Percentiles rank a stretch among this genome's conserved stretches.
These are phyloP conservation scores for Hortiboletus rubellus DNA, from an alignment of 1,284 basidiomycete genomes.

Conservation along the genomic window DNA sequence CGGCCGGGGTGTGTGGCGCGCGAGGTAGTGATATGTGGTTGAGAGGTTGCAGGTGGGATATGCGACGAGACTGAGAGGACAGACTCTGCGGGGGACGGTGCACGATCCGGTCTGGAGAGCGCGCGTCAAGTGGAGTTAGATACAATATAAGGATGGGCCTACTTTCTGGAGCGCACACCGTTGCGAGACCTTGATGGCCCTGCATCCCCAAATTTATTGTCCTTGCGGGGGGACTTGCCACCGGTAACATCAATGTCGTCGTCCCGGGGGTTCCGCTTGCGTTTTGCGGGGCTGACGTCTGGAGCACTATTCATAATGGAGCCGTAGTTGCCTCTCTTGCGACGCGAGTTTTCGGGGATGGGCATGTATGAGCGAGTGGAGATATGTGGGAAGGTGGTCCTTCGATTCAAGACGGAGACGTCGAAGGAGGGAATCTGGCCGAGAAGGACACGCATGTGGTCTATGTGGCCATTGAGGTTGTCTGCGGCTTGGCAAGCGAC, in stretches of 20 bases:
- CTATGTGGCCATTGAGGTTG: constrained; percentile 72
- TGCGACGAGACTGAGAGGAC: constrained; percentile 67
- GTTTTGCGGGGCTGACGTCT: constrained; percentile 58
- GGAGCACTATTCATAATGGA: constrained; percentile 48
- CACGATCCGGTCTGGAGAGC: constrained; percentile 53
- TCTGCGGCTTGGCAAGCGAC: constrained; percentile 95
- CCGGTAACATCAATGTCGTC: constrained; percentile 55
- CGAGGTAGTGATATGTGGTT: constrained; percentile 32
- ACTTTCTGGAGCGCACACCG: constrained; percentile 60
- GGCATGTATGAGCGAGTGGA: constrained; percentile 66
- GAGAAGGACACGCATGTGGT: constrained; percentile 68
- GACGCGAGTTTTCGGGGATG: constrained; percentile 58
- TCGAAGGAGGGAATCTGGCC: constrained; percentile 70
- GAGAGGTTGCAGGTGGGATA: constrained; percentile 32
- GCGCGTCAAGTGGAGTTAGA: constrained; percentile 10
- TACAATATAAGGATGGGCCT: constrained; percentile 27
- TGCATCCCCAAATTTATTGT: constrained; percentile 41
- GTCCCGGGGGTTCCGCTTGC: constrained; percentile 56
- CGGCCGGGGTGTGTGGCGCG: constrained; percentile 36
- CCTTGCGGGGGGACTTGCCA: constrained; percentile 46
- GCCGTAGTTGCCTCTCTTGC: constrained; percentile 50
- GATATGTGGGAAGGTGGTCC: constrained; percentile 73
- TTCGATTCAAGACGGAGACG: constrained; percentile 53
- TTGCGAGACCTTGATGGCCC: constrained; percentile 46
- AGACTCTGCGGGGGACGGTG: constrained; percentile 69